Base-by-base conservation (phyloP, 2,329 filamentous ascomycete genomes). In the Exophiala oligosperma region DNA sequence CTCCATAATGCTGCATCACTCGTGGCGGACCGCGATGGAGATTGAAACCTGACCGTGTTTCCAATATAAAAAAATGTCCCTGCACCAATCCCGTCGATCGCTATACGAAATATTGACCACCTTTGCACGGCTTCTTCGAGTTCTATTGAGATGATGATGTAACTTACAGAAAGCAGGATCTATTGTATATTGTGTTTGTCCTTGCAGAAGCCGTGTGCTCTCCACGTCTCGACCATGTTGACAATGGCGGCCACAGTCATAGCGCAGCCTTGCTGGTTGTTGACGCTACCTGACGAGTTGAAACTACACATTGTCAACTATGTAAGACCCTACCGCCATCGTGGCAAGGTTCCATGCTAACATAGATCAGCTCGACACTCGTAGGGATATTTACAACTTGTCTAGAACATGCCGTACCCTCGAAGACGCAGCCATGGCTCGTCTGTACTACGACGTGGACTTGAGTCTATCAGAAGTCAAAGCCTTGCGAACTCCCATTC, bases 341-440 rank as follows among this genome's bases (percentile, higher is more conserved):
- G n/a, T 37, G 7, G 21, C 46, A 52, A 41, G 35, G 11, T 44
- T 14, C 5, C n/a, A 24, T 23, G 21, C 61, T 64, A 37, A 63
- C 47, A 29, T 11, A 3, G 2, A 6, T 32, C 37, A 67, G 66
- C 48, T 67, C 28, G 58, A 63, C 28, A 57, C 38, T 9, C 60
- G 59, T 26, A 60, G 63, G 53, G 66, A 67, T 44, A 56, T 67
- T 17, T 66, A 64, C 54, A 65, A 67, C 47, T 43, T 67, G 2
- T 66, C 62, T 4, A 55, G 54, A 52, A 64, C 66, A 47, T 66
- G 63, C 49, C 61, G 63, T 48, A 43, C 54, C 46, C 54, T 67
- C 21, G 64, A 66, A 50, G 60, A 62, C 53, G 54, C 62, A 26
- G 49, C 59, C n/a, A 57, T 66, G 50, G n/a, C 32, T 21, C 58